Percentiles rank a stretch among this genome's conserved stretches.
Evolutionary conservation across 2,329 filamentous ascomycete species (phyloP).

Genomic region (Aspergillus oerlinghausenensis): DNA sequence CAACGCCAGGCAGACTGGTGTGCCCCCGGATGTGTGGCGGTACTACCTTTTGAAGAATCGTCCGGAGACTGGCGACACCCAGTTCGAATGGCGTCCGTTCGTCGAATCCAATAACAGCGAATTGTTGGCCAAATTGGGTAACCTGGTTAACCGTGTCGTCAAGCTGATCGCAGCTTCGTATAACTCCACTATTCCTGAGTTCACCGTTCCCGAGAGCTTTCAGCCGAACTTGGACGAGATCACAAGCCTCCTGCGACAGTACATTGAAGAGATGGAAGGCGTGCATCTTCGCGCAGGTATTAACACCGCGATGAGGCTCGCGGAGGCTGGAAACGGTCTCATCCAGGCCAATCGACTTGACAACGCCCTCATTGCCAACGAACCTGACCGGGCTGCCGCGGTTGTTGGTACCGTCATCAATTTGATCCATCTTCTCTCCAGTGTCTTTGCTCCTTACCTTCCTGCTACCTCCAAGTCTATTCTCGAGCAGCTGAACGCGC

Average conservation of each 20-base stretch:
- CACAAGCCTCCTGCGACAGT: constrained; percentile 51
- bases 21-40: constrained; percentile 84
- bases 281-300: constrained; percentile 57
- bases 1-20: constrained; percentile 79
- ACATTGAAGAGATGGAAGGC: constrained; percentile 55
- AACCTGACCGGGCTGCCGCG: constrained; percentile 56
- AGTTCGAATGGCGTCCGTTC: constrained; percentile 86
- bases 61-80: constrained; percentile 79
- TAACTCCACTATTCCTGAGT: constrained; percentile 49
- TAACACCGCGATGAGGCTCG: constrained; percentile 52
- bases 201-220: constrained; percentile 38
- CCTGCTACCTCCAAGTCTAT: constrained; percentile 73
- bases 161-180: constrained; percentile 69
- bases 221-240: constrained; percentile 40
- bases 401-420: constrained; percentile 77
- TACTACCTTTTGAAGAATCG: constrained; percentile 84
- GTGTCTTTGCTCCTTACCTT: constrained; percentile 78
- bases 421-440: constrained; percentile 75
- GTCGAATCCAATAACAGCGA: constrained; percentile 84
- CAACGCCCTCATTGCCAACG: constrained; percentile 56
- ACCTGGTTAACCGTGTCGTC: constrained; percentile 69
- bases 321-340: constrained; percentile 55
- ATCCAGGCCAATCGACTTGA: constrained; percentile 59
- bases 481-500: constrained; percentile 65
- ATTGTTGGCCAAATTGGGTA: constrained; percentile 68